Evolutionary conservation across 1,284 basidiomycete species (phyloP).

Genomic region (Ganoderma lingzhi): DNA sequence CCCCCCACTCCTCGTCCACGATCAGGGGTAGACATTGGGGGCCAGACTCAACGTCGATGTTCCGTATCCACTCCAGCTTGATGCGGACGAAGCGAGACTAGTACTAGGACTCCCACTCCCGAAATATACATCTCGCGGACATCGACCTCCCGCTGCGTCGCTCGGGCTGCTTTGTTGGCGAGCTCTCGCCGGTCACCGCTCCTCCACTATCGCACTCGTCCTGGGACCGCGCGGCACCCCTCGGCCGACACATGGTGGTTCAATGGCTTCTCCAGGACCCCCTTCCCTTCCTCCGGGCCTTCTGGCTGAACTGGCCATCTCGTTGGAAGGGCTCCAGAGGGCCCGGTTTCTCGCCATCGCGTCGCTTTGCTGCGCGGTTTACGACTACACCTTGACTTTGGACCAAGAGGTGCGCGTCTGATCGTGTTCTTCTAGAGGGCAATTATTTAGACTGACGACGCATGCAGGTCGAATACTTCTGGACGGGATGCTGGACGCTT

Average conservation of each 20-base stretch:
- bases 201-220: neutral
- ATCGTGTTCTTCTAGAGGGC: neutral
- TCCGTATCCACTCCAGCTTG: neutral
- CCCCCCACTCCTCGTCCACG: neutral
- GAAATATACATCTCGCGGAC: neutral
- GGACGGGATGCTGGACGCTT: slow-evolving; percentile 37
- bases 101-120: neutral
- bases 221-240: slow-evolving; percentile 3
- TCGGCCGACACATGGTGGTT: slow-evolving; percentile 10
- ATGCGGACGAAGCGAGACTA: neutral
- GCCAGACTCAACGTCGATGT: neutral
- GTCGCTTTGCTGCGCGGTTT: slow-evolving; percentile 23
- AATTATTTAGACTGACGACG: neutral
- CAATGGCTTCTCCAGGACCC: slow-evolving; percentile 12
- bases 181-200: neutral
- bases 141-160: neutral
- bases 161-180: neutral
- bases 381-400: slow-evolving; percentile 37
- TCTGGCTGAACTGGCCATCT: slow-evolving; percentile 19
- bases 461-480: slow-evolving; percentile 39
- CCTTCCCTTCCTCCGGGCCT: slow-evolving; percentile 9
- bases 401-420: slow-evolving; percentile 36
- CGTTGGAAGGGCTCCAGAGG: slow-evolving; percentile 29
- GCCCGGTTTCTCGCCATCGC: slow-evolving; percentile 32
- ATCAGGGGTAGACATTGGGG: neutral